A percentile compares a stretch with the other conserved stretches of the same genome.
Evolutionary conservation across 2,329 filamentous ascomycete species (phyloP).

Genomic region (Venturia pyrina): DNA sequence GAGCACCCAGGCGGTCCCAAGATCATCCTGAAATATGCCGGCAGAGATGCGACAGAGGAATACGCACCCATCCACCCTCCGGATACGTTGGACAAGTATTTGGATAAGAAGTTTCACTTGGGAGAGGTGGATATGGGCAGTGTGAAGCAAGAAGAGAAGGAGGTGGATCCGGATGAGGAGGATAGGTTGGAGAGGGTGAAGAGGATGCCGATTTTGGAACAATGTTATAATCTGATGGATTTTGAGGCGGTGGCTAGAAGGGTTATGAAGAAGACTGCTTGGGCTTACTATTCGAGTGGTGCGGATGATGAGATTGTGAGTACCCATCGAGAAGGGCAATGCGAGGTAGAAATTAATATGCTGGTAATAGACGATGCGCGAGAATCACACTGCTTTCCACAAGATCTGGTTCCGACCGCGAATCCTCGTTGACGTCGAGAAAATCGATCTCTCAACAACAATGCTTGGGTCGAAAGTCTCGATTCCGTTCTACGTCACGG

Average conservation of each 20-base stretch:
- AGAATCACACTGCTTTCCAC: conserved; percentile 94
- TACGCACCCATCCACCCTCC: conserved; percentile 85
- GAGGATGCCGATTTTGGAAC: conserved; percentile 66
- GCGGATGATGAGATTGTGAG: conserved; percentile 79
- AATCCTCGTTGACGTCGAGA: conserved; percentile 79
- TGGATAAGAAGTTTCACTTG: conserved; percentile 75
- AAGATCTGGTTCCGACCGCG: conserved; percentile 94
- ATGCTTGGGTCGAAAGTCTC: conserved; percentile 83
- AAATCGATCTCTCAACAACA: conserved; percentile 76
- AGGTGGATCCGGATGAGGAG: conserved; percentile 59
- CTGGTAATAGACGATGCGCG: conserved; percentile 64
- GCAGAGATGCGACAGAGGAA: conserved; percentile 86
- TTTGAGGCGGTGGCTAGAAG: conserved; percentile 86
- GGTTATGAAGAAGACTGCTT: conserved; percentile 92
- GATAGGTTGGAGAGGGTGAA: conserved; percentile 64
- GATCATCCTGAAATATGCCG: conserved; percentile 94
- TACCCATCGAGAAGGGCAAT: conserved; percentile 11
- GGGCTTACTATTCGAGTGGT: conserved; percentile 95
- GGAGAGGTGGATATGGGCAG: conserved; percentile 84
- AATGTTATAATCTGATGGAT: conserved; percentile 90
- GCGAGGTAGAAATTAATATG: neutral
- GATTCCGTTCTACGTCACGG: conserved; percentile 92
- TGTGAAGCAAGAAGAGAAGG: conserved; percentile 57
- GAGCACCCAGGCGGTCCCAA: conserved; percentile 84
- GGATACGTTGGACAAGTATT: conserved; percentile 74